phyloP scores from a whole-genome alignment of 2,329 filamentous ascomycete genomes.

The Neonectria faginata region DNA sequence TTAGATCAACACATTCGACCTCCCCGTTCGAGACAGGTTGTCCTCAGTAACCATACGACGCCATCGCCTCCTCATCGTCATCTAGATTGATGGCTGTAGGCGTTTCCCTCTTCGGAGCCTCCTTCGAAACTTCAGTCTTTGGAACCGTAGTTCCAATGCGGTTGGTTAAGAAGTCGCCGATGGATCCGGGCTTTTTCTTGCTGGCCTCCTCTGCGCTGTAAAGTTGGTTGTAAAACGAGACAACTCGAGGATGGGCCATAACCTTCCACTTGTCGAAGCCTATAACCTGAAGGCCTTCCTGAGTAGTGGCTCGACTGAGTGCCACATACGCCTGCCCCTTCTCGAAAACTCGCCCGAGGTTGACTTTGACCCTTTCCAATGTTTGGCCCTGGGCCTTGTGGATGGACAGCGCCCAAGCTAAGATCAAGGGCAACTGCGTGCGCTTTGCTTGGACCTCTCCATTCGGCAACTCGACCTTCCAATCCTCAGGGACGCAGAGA shows the following conservation, averaged over 20 bases:
- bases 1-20: conserved; percentile 11
- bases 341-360: conserved; percentile 92
- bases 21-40: background rate
- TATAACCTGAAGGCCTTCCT: conserved; percentile 87
- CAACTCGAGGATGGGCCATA: conserved; percentile 90
- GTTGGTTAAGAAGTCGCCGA: conserved; percentile 56
- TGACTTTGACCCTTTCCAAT: conserved; percentile 91
- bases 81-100: conserved; percentile 52
- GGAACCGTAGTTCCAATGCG: conserved; percentile 46
- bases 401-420: conserved; percentile 97
- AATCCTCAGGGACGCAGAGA: conserved; percentile 87
- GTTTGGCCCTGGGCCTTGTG: conserved; percentile 99
- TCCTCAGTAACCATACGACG: conserved; percentile 57
- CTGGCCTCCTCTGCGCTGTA: conserved; percentile 74
- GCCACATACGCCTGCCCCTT: conserved; percentile 98
- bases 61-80: conserved; percentile 63
- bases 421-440: conserved; percentile 84
- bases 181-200: conserved; percentile 47
- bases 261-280: conserved; percentile 92
- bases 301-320: conserved; percentile 89
- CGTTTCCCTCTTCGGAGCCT: conserved; percentile 33
- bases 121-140: conserved; percentile 5
- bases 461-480: conserved; percentile 97
- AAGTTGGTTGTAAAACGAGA: conserved; percentile 86
- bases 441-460: conserved; percentile 93